phyloP scores from a whole-genome alignment of 768 basidiomycete genomes.

The Boletus sp. region DNA sequence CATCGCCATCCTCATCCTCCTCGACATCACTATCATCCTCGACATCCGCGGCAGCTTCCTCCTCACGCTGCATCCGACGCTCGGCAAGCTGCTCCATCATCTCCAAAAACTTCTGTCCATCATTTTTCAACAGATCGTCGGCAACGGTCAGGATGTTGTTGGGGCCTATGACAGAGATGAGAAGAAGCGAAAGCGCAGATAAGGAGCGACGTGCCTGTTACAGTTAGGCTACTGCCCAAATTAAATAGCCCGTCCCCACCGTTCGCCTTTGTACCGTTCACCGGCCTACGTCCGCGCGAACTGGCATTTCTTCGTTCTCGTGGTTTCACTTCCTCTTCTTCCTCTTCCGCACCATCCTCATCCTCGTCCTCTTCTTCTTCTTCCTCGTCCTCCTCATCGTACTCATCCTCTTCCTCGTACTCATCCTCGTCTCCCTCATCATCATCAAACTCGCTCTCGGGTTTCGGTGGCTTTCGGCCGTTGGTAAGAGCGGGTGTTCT shows the following conservation, averaged over 20 bases:
- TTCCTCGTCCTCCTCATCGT: slow-evolving; percentile 58
- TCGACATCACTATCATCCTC: slow-evolving; percentile 63
- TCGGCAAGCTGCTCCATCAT: slow-evolving; percentile 99
- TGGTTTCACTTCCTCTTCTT: slow-evolving; percentile 49
- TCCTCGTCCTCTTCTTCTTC: slow-evolving; percentile 73
- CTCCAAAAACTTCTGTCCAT: slow-evolving; percentile 98
- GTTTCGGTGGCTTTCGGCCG: slow-evolving; percentile 45
- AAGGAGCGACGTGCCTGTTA: slow-evolving; percentile 56
- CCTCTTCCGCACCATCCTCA: slow-evolving; percentile 63
- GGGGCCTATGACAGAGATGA: slow-evolving; percentile 49
- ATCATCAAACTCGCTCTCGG: slow-evolving; percentile 66
- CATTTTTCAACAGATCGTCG: slow-evolving; percentile 97
- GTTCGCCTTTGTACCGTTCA: slow-evolving; percentile 45
- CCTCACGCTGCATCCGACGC: slow-evolving; percentile 88
- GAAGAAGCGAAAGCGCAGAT: slow-evolving; percentile 14
- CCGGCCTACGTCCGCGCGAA: slow-evolving; percentile 39
- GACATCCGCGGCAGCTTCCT: slow-evolving; percentile 59
- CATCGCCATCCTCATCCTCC: slow-evolving; percentile 58
- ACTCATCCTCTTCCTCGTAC: slow-evolving; percentile 53
- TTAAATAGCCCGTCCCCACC: slow-evolving; percentile 72
- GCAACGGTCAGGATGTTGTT: slow-evolving; percentile 98
- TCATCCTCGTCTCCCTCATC: slow-evolving; percentile 58
- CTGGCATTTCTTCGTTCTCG: slow-evolving; percentile 35
- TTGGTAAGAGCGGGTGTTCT: slow-evolving; percentile 35
- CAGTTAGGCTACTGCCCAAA: slow-evolving; percentile 80